These are phyloP conservation scores for Gonium pectorale DNA, from an alignment of 139 green algal genomes.

Conservation along the genomic window DNA sequence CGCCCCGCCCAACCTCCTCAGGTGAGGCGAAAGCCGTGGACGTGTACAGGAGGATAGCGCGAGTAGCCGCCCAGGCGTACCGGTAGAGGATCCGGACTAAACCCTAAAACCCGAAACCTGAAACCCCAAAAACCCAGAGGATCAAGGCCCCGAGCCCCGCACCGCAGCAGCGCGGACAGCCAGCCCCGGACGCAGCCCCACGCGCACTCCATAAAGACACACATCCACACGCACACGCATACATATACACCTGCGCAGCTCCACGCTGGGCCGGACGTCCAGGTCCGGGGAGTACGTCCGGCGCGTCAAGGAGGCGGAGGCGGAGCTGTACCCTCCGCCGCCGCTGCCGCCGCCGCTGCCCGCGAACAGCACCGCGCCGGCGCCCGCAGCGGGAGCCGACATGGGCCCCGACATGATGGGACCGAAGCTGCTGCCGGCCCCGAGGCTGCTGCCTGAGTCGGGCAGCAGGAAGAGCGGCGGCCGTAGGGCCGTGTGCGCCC, in stretches of 20 bases:
- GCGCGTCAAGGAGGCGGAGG: too few relatives aligned
- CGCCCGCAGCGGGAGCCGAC: not conserved
- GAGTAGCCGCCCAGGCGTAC: too few relatives aligned
- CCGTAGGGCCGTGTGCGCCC: too few relatives aligned
- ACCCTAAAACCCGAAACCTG: not conserved
- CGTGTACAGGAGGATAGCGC: too few relatives aligned
- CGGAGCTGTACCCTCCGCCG: too few relatives aligned
- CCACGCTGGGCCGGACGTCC: not conserved
- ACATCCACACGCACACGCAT: not conserved
- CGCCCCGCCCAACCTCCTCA: too few relatives aligned
- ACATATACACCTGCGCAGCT: not conserved
- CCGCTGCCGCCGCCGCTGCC: too few relatives aligned
- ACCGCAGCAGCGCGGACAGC: too few relatives aligned
- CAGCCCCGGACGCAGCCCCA: not conserved
- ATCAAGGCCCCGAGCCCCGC: not conserved
- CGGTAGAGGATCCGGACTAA: not conserved
- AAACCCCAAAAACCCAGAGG: not conserved
- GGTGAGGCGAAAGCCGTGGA: too few relatives aligned
- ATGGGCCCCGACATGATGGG: not conserved
- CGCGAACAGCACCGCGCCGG: not conserved
- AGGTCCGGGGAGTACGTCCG: not conserved
- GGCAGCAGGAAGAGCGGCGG: too few relatives aligned
- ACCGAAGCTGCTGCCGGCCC: too few relatives aligned
- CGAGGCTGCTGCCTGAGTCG: too few relatives aligned
- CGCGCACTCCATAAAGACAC: not conserved